Evolutionary conservation across 805 yeast genomes (phyloP).

Genomic region (Hanseniaspora mollemarum): DNA sequence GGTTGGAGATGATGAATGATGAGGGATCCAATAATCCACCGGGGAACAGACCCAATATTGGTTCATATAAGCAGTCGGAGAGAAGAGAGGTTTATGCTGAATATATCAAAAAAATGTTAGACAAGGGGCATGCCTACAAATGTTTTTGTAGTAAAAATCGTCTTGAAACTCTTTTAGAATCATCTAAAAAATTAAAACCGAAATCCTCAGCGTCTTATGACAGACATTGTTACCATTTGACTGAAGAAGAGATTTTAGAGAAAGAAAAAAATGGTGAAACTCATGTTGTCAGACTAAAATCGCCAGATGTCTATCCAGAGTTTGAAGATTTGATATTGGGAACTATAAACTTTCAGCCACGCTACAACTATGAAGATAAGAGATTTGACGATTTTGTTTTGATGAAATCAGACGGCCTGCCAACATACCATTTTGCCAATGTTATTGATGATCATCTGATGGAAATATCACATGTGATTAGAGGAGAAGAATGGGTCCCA

Average conservation of each 20-base stretch:
- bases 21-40: slow-evolving; percentile 54
- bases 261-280: slow-evolving; percentile 30
- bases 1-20: slow-evolving; percentile 69
- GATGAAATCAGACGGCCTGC: slow-evolving; percentile 84
- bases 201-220: slow-evolving; percentile 91
- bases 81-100: slow-evolving; percentile 53
- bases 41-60: slow-evolving; percentile 32
- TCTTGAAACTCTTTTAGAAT: slow-evolving; percentile 50
- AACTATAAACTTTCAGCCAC: slow-evolving; percentile 62
- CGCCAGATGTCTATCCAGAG: slow-evolving; percentile 59
- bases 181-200: slow-evolving; percentile 65
- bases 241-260: slow-evolving; percentile 33
- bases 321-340: slow-evolving; percentile 76
- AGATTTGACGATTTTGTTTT: slow-evolving; percentile 84
- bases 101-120: slow-evolving; percentile 47
- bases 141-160: slow-evolving; percentile 81
- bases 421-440: slow-evolving; percentile 94
- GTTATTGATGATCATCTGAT: slow-evolving; percentile 90
- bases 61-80: slow-evolving; percentile 81
- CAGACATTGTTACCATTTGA: slow-evolving; percentile 52
- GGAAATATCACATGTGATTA: slow-evolving; percentile 83
- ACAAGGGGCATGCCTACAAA: slow-evolving; percentile 64
- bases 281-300: slow-evolving; percentile 58
- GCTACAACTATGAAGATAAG: slow-evolving; percentile 53
- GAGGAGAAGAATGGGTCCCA: slow-evolving; percentile 97